A percentile compares a stretch with the other conserved stretches of the same genome.
Conservation (phyloP, 805 yeast species). For the Cyberlindnera euphorbiiphila region DNA sequence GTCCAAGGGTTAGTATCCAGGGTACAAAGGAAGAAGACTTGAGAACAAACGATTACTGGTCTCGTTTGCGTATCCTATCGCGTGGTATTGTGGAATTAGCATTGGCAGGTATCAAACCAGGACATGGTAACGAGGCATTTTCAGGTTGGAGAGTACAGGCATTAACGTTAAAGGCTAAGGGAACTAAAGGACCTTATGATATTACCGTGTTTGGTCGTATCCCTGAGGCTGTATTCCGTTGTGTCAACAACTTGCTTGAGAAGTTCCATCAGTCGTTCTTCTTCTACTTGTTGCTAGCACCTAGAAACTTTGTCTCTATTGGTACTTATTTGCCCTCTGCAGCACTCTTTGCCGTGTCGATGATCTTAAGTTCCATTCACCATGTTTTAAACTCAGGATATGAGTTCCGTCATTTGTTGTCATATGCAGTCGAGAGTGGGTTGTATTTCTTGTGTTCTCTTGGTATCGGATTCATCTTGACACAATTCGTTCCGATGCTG, state of each 20-base stretch:
- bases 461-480: conserved; percentile 18
- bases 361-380: conserved; percentile 64
- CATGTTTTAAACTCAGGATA: conserved; percentile 41
- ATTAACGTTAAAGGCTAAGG: conserved; percentile 68
- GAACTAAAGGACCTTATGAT: conserved; percentile 57
- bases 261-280: conserved; percentile 97
- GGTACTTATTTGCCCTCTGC: conserved; percentile 92
- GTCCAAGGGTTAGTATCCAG: conserved; percentile 65
- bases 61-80: conserved; percentile 55
- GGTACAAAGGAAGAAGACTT: conserved; percentile 46
- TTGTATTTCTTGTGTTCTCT: conserved; percentile 30
- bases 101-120: conserved; percentile 59
- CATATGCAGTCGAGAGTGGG: conserved; percentile 2
- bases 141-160: conserved; percentile 97
- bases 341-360: conserved; percentile 62
- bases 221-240: conserved; percentile 80
- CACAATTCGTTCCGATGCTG: conserved; percentile 18
- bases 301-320: conserved; percentile 80
- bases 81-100: conserved; percentile 69
- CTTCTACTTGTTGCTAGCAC: conserved; percentile 79
- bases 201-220: conserved; percentile 90
- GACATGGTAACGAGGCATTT: conserved; percentile 83
- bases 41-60: conserved; percentile 43
- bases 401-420: conserved; percentile 11
- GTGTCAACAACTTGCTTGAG: conserved; percentile 87